Evolutionary conservation across 331 rosid species (phyloP), one percentile per base, ranked within the genome.

Genomic region (Stylosanthes scabra): DNA sequence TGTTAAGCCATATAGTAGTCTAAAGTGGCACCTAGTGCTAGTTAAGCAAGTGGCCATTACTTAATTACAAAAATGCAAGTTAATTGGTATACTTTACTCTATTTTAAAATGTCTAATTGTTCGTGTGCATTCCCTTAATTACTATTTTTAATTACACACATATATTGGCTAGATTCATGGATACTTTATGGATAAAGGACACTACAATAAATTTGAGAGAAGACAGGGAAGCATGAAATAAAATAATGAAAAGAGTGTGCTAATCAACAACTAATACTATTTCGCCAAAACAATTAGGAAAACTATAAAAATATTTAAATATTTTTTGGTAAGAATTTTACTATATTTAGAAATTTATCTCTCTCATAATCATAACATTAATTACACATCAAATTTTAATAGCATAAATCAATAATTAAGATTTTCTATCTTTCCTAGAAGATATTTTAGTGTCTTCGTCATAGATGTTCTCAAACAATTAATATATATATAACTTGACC

Each of bases 151-250:
- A 20, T 20, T 20, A 20, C 25, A 20, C 25, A 20, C 25, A 20
- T 20, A 40, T 59, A 47, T 3, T 59, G 70, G 13, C 63, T 4
- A 59, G 74, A 13, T 67, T 67, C 74, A 37, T 14, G 45, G 56
- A 52, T 55, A n/a, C 20, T 10, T 54, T 46, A 40, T 40, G 3
- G 16, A n/a, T 27, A 41, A 52, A 20, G 25, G 25, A 20, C 25
- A 20, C 25, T 20, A 20, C 25, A 20, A 0, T 20, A 46, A n/a
- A 59, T 29, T 14, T 40, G 12, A 6, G 13, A 3, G 25, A 6
- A 14, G 6, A 12, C 7, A n/a, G 10, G 11, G 11, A 42, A 9
- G 65, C 45, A 59, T 11, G 45, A 20, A 12, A 59, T 57, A 27
- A 25, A 6, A 57, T 25, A 57, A 57, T 59, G 15, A 59, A 7